Conservation (phyloP, 1,284 basidiomycete species). For the Kalmanozyma brasiliensis region DNA sequence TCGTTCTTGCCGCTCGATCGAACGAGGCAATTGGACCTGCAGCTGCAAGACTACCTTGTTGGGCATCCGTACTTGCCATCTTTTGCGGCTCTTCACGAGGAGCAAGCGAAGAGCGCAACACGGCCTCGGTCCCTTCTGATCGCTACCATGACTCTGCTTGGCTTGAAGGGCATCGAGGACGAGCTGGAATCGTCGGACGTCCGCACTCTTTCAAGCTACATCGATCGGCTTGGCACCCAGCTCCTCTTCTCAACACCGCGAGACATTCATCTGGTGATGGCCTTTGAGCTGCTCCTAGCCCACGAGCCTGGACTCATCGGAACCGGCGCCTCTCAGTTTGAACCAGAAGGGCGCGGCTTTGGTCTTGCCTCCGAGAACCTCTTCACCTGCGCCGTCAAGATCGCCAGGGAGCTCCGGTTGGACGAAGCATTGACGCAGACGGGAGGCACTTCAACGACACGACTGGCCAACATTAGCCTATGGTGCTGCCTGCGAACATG, state of each 20-base stretch:
- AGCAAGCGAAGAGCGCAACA: slow-evolving; percentile 8
- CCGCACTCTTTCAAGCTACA: slow-evolving; percentile 11
- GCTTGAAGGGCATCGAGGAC: slow-evolving; percentile 7
- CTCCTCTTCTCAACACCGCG: slow-evolving; percentile 23
- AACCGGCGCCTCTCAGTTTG: slow-evolving; percentile 18
- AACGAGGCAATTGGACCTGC: slow-evolving; percentile 2
- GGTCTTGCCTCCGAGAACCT: slow-evolving; percentile 37
- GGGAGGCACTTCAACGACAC: not conserved
- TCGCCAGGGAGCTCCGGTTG: slow-evolving; percentile 19
- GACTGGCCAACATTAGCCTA: slow-evolving; percentile 10
- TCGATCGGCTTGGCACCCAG: slow-evolving; percentile 27
- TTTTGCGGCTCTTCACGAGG: slow-evolving; percentile 4
- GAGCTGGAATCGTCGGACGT: slow-evolving; percentile 11
- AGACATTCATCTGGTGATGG: slow-evolving; percentile 26
- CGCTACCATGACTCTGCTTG: slow-evolving; percentile 20
- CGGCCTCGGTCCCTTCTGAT: slow-evolving; percentile 23
- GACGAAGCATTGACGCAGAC: not conserved
- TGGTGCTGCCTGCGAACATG: slow-evolving; percentile 24
- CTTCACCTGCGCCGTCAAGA: slow-evolving; percentile 25
- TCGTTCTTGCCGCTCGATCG: slow-evolving; percentile 6
- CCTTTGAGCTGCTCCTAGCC: slow-evolving; percentile 25
- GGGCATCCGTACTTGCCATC: slow-evolving; percentile 27
- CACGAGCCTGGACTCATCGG: slow-evolving; percentile 38
- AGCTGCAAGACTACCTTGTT: slow-evolving; percentile 23
- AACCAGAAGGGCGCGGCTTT: slow-evolving; percentile 17